Base-by-base conservation (phyloP, 768 basidiomycete species). In the Termitomyces sp. region DNA sequence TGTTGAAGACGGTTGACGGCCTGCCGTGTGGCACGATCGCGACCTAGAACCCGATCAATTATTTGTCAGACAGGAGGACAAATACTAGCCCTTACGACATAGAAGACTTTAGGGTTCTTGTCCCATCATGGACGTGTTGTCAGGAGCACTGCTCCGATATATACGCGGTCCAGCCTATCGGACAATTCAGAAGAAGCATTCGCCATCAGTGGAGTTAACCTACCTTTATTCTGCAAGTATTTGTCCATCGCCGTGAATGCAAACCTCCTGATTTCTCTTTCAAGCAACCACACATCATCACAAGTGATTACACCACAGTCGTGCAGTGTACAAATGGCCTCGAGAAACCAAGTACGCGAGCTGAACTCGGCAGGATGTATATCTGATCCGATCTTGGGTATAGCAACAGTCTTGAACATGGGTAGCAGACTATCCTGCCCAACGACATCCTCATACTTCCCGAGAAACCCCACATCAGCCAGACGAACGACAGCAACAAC, bases 161-260 rank as follows among this genome's bases (percentile, higher is more conserved):
- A 59, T 68, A 71, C 21, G 62, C 65, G 0, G 69, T 69, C 70
- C 70, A 71, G 21, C 70, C 70, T 71, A 54, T 22, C n/a, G 1
- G 38, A 40, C 5, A 15, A 10, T 24, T 50, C 44, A 22, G 21
- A 34, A 28, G 37, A 0, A 41, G 11, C 32, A 24, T 26, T 17
- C 28, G 14, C 42, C 19, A 53, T 45, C 32, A 41, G 21, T 28
- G n/a, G 32, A 44, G 11, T 52, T 21, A 5, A 21, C 41, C 12
- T 49, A 75, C 77, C 77, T 68, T 73, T 71, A 57, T 73, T 74
- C 52, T 77, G 72, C 50, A 78, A 43, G 65, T 76, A 79, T 53
- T 67, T 71, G 59, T 78, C 77, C 77, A 79, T 79, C 53, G 77
- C 76, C 22, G 68, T 69, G 60, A 79, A 79, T 32, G 75, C 76